Evolutionary conservation across 2,329 filamentous ascomycete species (phyloP), one percentile per base, ranked within the genome.

Genomic region (Beauveria sp.): DNA sequence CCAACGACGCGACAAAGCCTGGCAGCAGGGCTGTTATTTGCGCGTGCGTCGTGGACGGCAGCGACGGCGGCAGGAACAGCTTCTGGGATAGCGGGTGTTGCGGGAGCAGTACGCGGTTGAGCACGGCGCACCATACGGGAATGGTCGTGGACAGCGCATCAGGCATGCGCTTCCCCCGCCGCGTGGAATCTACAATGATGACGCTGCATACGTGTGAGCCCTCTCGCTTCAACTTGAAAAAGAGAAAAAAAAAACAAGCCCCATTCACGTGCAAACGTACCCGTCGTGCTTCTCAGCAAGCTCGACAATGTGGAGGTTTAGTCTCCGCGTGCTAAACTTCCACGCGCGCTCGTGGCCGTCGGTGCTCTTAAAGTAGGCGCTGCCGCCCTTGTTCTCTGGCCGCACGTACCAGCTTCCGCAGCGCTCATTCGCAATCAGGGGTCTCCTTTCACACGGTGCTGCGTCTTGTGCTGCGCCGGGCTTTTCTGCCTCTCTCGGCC

Each of bases 311-410:
- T 96, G 90, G 68, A 96, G 71, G 71, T 99, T 99, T 69, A 98
- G 75, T 65, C 95, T 81, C 65, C 95, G 79, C 24, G 88, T 83
- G 74, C 90, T 96, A 71, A 98, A 96, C 64, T 87, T 84, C 95
- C 95, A 99, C 70, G 96, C 87, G 9, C 90, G 87, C 58, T 87
- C 86, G 73, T 99, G 95, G 1, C 95, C 95, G 75, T 99, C 95
- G 2, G 95, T 99, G 75, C 91, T 96, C 80, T 99, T 99, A 77
- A 98, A 99, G 75, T 98, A 99, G 38, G 89, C 90, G 66, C 89
- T 92, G 38, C 84, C 89, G 1, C 71, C 75, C 74, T 93, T 95
- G 28, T 70, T 69, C 8, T 73, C 73, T 0, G 87, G 87, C 40
- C 79, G 75, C 28, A 98, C 89, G 72, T 98, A 98, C 95, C 95